Conservation (phyloP, 257 asterid genomes). For the Nicotiana attenuata region DNA sequence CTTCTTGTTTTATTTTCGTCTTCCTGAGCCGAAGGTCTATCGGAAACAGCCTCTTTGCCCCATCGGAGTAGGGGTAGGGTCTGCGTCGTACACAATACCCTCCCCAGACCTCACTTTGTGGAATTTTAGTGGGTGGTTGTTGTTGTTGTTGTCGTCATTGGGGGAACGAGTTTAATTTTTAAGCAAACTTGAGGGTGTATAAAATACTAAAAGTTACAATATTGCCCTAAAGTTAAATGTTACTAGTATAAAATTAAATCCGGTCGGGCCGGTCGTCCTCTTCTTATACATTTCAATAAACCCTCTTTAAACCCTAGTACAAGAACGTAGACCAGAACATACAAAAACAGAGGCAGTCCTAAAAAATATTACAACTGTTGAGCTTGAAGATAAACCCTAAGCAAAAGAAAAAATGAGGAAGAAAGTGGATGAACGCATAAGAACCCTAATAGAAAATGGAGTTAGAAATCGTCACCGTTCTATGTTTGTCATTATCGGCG, state of each 20-base stretch:
- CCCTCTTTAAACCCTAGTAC: slow-evolving; percentile 5
- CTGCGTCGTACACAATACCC: too few relatives aligned
- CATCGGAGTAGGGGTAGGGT: too few relatives aligned
- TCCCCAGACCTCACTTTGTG: too few relatives aligned
- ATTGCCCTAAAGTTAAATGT: background rate
- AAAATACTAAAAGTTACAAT: background rate
- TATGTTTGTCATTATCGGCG: slow-evolving; percentile 82
- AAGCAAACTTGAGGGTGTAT: too few relatives aligned
- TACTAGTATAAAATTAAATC: background rate
- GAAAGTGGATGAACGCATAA: slow-evolving; percentile 78
- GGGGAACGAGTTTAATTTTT: too few relatives aligned
- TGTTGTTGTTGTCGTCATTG: too few relatives aligned
- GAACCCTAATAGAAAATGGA: slow-evolving; percentile 88
- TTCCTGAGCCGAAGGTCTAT: too few relatives aligned
- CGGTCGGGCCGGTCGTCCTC: background rate
- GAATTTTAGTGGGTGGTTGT: too few relatives aligned
- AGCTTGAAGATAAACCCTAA: background rate
- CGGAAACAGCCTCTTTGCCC: too few relatives aligned
- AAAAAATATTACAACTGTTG: too few relatives aligned
- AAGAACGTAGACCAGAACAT: background rate
- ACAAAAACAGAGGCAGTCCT: background rate
- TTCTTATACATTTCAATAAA: background rate
- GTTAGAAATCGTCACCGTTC: slow-evolving; percentile 85
- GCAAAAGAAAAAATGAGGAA: slow-evolving; percentile 48
- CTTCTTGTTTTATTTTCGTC: too few relatives aligned